Base-by-base conservation (phyloP, 345 rosid species). In the Heritiera littoralis region DNA sequence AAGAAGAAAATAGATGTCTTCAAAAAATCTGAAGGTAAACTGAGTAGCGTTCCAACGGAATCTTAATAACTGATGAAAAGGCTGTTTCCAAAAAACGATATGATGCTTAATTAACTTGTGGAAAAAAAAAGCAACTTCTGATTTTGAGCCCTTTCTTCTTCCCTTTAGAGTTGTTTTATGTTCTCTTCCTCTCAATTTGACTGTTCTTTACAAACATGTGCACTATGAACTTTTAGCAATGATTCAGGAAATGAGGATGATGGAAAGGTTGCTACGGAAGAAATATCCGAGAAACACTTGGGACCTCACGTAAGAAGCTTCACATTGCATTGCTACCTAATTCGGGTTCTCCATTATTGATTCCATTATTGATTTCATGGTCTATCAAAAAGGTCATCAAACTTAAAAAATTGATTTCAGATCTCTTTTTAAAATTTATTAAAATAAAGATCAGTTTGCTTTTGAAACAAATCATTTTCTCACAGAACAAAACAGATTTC, bases 231-330 rank as follows among this genome's bases (percentile, higher is more conserved):
- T 66, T 82, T 28, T 67, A 11, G 77, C 54, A 18, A 55, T 81
- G 61, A 84, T 83, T 54, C 80, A 88, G 97, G 78, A 74, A 82
- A 86, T 75, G 77, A 46, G 66, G 79, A 74, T 59, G 88, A 68
- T 69, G 80, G 71, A 23, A 83, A 83, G 75, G 83, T 28, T 75
- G 75, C 66, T 6, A 66, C 48, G 28, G 81, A 81, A 81, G 74
- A 68, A 59, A 63, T 69, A 49, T 72, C 79, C 64, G 82, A 75
- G 76, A 83, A 88, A 83, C 85, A 77, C 81, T 78, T 80, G 64
- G 81, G 81, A 23, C 45, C 72, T 83, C 73, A 5, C 70, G 85
- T 86, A 84, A 84, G 91, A 78, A 77, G 59, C 81, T 56, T 66
- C 55, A 55, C 17, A 35, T 63, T 6, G 30, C 52, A 20, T 72